Evolutionary conservation across 352 stramenopile species (phyloP), one percentile per base, ranked within the genome.

Genomic region (Paralagenidium karlingii): DNA sequence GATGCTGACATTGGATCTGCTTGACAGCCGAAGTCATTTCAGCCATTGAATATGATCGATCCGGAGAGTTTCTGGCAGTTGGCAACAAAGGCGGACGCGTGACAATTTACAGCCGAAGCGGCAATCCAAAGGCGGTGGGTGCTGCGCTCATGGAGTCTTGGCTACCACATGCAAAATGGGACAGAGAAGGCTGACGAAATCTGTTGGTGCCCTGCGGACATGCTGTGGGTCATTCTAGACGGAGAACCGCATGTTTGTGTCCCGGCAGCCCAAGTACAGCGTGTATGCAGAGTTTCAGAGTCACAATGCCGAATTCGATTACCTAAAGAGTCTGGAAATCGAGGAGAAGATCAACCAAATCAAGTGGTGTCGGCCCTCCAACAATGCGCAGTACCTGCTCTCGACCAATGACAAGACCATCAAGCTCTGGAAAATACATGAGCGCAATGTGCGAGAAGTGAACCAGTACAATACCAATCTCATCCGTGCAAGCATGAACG

Each of bases 321-420:
- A 97, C 67, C 64, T 98, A 30, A 98, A 97, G 56, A 96, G 81
- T 45, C 68, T 98, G 5, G 93, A 98, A 45, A 98, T 98, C 47
- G 91, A 98, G 49, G 91, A 97, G 52, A 97, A 97, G 47, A 97
- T 98, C 55, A 98, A 98, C 58, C 70, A 96, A 37, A 97, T 98
- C 57, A 92, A 94, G 51, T 98, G 88, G 83, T 96, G 84, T 45
- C 61, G 68, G n/a, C 57, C 69, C 8, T 79, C 68, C 29, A 92
- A 86, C 54, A 85, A 90, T 38, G 75, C 85, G n/a, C 63, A 93
- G 33, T 96, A 94, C 40, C 51, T 98, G 30, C 68, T 98, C 28
- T 91, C 82, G 9, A 97, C 93, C 15, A 98, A 98, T 59, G 90
- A 98, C 68, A 98, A 98, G 64, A 98, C 93, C 22, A 94, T 98